Conservation (phyloP, 805 yeast species). For the Wickerhamomyces mucosus region DNA sequence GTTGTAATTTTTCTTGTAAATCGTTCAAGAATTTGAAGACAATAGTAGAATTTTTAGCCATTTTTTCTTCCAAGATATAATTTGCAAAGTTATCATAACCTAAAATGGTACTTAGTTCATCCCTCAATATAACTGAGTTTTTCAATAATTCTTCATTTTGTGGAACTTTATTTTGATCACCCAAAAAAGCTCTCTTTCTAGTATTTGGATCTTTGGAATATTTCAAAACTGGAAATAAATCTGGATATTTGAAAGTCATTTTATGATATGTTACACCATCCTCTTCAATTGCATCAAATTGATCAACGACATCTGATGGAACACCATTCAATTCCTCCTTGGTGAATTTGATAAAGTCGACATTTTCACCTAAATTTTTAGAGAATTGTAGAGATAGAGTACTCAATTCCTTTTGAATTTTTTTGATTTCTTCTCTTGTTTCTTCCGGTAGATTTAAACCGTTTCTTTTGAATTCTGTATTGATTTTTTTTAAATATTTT, state of each 20-base stretch:
- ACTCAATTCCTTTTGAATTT: slow-evolving; percentile 51
- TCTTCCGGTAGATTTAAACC: slow-evolving; percentile 58
- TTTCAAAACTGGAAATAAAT: slow-evolving; percentile 66
- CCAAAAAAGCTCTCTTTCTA: slow-evolving; percentile 54
- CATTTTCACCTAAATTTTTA: slow-evolving; percentile 64
- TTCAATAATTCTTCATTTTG: slow-evolving; percentile 52
- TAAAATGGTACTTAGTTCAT: slow-evolving; percentile 48
- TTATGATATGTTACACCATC: slow-evolving; percentile 32
- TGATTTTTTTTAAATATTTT: slow-evolving; percentile 47
- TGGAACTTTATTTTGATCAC: slow-evolving; percentile 59
- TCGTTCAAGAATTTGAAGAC: slow-evolving; percentile 58
- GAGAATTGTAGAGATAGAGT: slow-evolving; percentile 45
- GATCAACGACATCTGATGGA: slow-evolving; percentile 52
- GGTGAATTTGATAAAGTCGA: slow-evolving; percentile 50
- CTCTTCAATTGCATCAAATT: slow-evolving; percentile 38
- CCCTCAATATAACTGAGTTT: slow-evolving; percentile 53
- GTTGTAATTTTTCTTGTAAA: slow-evolving; percentile 46
- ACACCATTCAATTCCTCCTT: slow-evolving; percentile 64
- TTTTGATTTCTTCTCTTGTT: slow-evolving; percentile 45
- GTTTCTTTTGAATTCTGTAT: slow-evolving; percentile 49
- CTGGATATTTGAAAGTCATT: slow-evolving; percentile 79
- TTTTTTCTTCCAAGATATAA: slow-evolving; percentile 62
- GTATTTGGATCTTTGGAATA: slow-evolving; percentile 57
- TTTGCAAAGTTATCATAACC: slow-evolving; percentile 66
- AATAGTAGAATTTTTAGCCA: slow-evolving; percentile 62